Base-by-base conservation (phyloP, 83 land plant species). In the Picea mariana region DNA sequence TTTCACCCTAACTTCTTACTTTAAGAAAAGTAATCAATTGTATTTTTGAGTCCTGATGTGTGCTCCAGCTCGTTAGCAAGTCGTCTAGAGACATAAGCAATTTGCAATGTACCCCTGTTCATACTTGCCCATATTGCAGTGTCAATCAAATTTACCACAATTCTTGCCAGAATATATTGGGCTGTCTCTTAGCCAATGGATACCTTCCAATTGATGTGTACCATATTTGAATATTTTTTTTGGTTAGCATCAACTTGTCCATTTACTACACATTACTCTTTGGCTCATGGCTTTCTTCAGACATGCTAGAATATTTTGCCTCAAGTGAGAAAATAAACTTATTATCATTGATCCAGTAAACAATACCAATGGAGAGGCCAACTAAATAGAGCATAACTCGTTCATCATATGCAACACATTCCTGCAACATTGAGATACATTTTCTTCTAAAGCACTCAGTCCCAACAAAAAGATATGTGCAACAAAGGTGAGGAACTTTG, bases 341-440 rank as follows among this genome's bases (percentile, higher is more conserved):
- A 42, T 89, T 90, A 81, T 97, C 94, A 7, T 84, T 78, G 47
- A 97, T 87, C 99, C 98, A 97, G 77, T 97, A 93, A 62, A 77
- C 40, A 34, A 93, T 76, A 16, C 99, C 99, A 80, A 91, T 83
- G 23, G 88, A 80, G 12, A 97, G 79, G 3, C 96, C 99, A 62
- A 97, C 72, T 42, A 87, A 91, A 86, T 97, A 97, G 83, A 97
- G 92, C 88, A 92, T 85, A 40, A 85, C 18, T n/a, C 83, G 84
- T 62, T 93, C 87, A 81, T 87, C 83, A 67, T 27, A 77, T 59
- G 81, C 67, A 27, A 31, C 44, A 69, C 96, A 95, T 79, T 87
- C 87, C n/a, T 61, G 20, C 75, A 97, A 83, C 68, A n/a, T 18
- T 79, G 77, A 84, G 87, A 68, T 78, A 86, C 90, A 81, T 85